Conservation (phyloP, 2,329 filamentous ascomycete genomes). For the Cordyceps tenuipes region DNA sequence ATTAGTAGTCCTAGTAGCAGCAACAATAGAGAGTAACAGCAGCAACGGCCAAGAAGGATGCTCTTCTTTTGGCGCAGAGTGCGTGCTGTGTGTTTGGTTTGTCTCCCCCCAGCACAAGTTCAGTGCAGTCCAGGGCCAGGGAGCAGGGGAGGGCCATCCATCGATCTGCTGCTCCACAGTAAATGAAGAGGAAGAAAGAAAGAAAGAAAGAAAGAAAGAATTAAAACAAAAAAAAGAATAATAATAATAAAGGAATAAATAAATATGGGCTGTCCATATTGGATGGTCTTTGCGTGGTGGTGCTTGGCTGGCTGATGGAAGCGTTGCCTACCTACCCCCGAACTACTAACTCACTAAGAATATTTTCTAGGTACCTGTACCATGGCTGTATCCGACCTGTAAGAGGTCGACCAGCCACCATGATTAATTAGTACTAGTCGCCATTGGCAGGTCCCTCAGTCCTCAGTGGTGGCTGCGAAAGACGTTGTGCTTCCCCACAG, state of each 20-base stretch:
- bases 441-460: too few species aligned
- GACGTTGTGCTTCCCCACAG: too few species aligned
- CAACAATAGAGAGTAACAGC: too few species aligned
- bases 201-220: not conserved
- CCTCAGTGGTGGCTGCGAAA: too few species aligned
- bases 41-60: too few species aligned
- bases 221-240: not conserved
- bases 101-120: not conserved
- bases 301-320: not conserved
- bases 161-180: not conserved
- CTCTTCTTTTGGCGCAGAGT: not conserved
- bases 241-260: not conserved
- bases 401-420: too few species aligned
- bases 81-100: not conserved
- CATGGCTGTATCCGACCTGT: too few species aligned
- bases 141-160: not conserved
- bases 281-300: not conserved
- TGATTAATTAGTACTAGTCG: too few species aligned
- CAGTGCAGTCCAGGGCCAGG: too few species aligned
- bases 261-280: not conserved
- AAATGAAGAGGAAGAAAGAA: not conserved
- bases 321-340: not conserved
- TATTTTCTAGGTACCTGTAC: too few species aligned
- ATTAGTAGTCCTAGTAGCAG: too few species aligned
- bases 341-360: too few species aligned